These are phyloP conservation scores for Trypanosoma scelopori DNA, from an alignment of 208 protist genomes.

Conservation along the genomic window DNA sequence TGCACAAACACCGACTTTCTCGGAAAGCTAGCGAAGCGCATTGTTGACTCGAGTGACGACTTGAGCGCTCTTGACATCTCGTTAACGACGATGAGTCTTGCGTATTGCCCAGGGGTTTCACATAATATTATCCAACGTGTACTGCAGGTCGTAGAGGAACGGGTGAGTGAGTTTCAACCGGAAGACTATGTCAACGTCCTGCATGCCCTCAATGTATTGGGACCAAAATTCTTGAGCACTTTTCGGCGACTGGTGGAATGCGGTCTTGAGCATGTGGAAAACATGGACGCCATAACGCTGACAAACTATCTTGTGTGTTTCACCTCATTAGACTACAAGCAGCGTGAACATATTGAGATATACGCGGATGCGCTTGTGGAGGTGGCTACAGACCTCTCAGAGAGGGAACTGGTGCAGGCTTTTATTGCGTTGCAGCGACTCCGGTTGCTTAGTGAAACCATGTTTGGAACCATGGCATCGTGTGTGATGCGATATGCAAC, in stretches of 20 bases:
- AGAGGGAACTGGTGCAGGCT: constrained; percentile 70
- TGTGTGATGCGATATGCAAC: constrained; percentile 43
- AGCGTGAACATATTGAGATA: constrained; percentile 83
- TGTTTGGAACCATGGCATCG: constrained; percentile 57
- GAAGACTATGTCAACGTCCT: constrained; percentile 81
- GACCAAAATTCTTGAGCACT: constrained; percentile 56
- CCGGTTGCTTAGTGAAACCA: constrained; percentile 60
- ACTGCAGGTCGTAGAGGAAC: constrained; percentile 46
- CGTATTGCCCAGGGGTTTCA: constrained; percentile 55
- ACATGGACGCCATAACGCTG: constrained; percentile 73
- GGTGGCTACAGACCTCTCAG: constrained; percentile 56
- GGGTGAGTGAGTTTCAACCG: constrained; percentile 58
- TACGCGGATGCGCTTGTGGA: constrained; percentile 85
- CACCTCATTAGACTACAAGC: constrained; percentile 50
- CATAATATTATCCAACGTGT: constrained; percentile 45
- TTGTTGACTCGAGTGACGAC: constrained; percentile 50
- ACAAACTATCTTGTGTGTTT: constrained; percentile 73
- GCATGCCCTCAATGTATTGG: constrained; percentile 37
- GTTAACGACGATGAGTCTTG: constrained; percentile 36
- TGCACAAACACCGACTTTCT: constrained; percentile 65
- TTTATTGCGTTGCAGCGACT: constrained; percentile 71
- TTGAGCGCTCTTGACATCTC: constrained; percentile 67
- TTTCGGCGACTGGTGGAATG: constrained; percentile 62
- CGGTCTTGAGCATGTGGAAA: constrained; percentile 77
- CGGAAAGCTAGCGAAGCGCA: constrained; percentile 51